Evolutionary conservation across 2,329 filamentous ascomycete species (phyloP), one percentile per base, ranked within the genome.

Genomic region (Cryphonectria carpinicola): DNA sequence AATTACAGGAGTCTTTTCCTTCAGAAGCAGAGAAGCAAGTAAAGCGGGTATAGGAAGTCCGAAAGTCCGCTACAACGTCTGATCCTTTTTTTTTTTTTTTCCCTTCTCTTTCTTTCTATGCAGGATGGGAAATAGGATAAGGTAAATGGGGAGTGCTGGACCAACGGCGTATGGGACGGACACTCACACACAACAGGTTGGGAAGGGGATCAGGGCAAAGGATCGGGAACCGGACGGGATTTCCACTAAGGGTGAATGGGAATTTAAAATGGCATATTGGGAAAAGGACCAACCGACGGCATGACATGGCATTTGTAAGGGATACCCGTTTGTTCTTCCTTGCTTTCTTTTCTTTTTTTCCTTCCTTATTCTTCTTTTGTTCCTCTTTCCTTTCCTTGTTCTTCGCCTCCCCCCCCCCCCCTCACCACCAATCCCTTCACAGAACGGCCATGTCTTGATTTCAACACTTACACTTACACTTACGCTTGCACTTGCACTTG

Each of bases 291-390:
- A 46, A 68, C 66, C 67, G 62, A 73, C 41, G 68, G 43, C 66
- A 71, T 73, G 71, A 68, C 71, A 74, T 73, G 71, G 72, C 73
- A 74, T 74, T 74, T 72, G 72, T 69, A 72, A 74, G 72, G 72
- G 70, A 73, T 73, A 73, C 71, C 74, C 74, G 70, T 75, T 72
- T 75, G 70, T 32, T 69, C 72, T 72, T 32, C 32, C 65, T 60
- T 54, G 65, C 22, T 65, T 67, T 58, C 56, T 52, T 61, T 60
- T 25, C 49, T 52, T 60, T 68, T 63, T 32, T 68, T 67, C 62
- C 68, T 46, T n/a, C 17, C 43, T 4, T 10, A 13, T 41, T 13
- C 19, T 43, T 35, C 17, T 46, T 43, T 25, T 39, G 37, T 39
- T 7, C 10, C 11, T 39, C 8, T 39, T 39, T 11, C 37, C 10